Conservation (phyloP, 2,329 filamentous ascomycete species). For the Scedosporium boydii region DNA sequence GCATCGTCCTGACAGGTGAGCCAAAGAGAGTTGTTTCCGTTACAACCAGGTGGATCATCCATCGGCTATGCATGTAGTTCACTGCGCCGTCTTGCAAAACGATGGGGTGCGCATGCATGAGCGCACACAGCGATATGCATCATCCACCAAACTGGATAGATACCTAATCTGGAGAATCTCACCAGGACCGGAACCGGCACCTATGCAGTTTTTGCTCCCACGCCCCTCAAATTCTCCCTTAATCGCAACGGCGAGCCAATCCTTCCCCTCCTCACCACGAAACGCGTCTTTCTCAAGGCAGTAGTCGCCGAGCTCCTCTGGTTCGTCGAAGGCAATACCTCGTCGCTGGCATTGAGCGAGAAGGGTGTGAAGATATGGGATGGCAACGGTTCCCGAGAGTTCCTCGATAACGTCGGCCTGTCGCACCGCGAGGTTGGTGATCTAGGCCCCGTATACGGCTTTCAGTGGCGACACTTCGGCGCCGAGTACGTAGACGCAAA, state of each 20-base stretch:
- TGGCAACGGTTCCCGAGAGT: conserved; percentile 85
- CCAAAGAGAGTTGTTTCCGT: background rate
- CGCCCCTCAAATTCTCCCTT: conserved; percentile 78
- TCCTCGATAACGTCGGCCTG: conserved; percentile 78
- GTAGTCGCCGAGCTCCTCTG: conserved; percentile 90
- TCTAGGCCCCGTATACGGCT: conserved; percentile 91
- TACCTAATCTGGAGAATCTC: background rate
- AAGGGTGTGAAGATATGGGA: conserved; percentile 96
- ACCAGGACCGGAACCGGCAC: conserved; percentile 88
- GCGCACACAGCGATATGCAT: background rate
- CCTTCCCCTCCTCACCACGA: conserved; percentile 90
- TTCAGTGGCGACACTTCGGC: conserved; percentile 98
- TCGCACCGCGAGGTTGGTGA: conserved; percentile 77
- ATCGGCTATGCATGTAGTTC: background rate
- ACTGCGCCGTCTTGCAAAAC: background rate
- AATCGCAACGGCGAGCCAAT: conserved; percentile 53
- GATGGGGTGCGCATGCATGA: background rate
- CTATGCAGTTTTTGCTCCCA: conserved; percentile 77
- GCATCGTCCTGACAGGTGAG: conserved; percentile 74
- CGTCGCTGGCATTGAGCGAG: conserved; percentile 64
- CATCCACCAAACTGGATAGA: background rate
- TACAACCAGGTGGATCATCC: conserved; percentile 1
- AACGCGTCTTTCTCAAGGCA: conserved; percentile 87
- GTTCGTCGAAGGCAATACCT: conserved; percentile 84
- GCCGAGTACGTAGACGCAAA: conserved; percentile 74